Base-by-base conservation (phyloP, 208 protist genomes). In the Crithidia sp. region DNA sequence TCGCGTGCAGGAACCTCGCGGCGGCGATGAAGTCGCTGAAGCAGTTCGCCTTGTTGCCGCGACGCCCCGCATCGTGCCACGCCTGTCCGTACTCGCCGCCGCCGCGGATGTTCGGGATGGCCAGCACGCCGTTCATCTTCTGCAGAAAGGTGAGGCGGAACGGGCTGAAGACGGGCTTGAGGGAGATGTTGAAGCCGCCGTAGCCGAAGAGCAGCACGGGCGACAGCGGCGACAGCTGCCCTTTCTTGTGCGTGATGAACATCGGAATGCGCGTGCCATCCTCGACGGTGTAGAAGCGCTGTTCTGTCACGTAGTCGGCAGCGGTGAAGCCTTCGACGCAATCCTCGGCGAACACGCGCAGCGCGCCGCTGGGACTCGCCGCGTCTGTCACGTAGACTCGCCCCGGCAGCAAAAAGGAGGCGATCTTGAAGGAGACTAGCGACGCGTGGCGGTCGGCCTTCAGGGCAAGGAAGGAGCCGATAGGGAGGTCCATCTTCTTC, bases 241-340 rank as follows among this genome's bases (percentile, higher is more conserved):
- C 85, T 67, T 96, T 97, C 66, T 80, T 79, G 64, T 92, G 74
- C 12, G 98, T 80, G 64, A 99, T 79, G 79, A 99, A 99, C 89
- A 98, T 97, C 50, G 97, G 97, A 65, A 99, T 92, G 57, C 79
- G 79, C 37, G 96, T 98, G 59, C 95, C 97, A 72, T 98, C 96
- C 8, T 71, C 78, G 12, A 92, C 94, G 40, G 84, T 55, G 86
- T 92, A 98, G 77, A 97, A 98, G 52, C 83, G 71, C 81, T 98
- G 97, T 74, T 97, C 85, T 41, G 87, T 88, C 41, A 84, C 67
- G 73, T 88, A 97, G 70, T 90, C 79, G 39, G 85, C 79, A 5
- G 81, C 79, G 67, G 84, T 49, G 63, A 96, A 73, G 56, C 85
- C 90, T 36, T 72, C 76, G 14, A 95, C 76, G 13, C 52, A 77